phyloP scores from a whole-genome alignment of 192 early-diverging fungal species.

The Coemansia sp. region DNA sequence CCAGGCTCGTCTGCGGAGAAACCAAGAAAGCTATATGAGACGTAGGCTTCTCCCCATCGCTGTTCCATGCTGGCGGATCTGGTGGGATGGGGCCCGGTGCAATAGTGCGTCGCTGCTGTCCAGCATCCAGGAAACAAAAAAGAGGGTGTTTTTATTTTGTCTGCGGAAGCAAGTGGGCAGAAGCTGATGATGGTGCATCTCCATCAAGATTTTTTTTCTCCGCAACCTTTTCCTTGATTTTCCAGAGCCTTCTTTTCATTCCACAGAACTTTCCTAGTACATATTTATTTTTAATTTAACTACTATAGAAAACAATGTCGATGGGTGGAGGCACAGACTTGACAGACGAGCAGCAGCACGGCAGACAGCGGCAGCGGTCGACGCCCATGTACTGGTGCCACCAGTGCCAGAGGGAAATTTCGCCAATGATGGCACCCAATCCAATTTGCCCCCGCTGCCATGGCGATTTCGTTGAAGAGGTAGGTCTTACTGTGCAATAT shows the following conservation, averaged over 20 bases:
- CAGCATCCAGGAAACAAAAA: no score
- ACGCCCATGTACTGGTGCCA: conserved; percentile 62
- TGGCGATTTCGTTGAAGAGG: conserved; percentile 83
- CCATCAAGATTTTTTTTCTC: background rate
- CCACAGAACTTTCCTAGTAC: background rate
- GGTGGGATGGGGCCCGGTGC: background rate
- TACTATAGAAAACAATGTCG: conserved; percentile 15
- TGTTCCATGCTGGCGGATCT: background rate
- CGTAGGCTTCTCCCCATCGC: background rate
- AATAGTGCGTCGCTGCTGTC: no score
- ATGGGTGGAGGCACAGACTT: conserved; percentile 10
- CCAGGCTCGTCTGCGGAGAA: background rate
- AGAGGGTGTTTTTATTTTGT: no score
- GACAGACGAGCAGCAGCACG: conserved; percentile 9
- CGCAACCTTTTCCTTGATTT: background rate
- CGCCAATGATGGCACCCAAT: conserved; percentile 68
- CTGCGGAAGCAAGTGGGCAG: no score
- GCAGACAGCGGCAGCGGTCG: background rate
- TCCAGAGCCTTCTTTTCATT: conserved; percentile 1
- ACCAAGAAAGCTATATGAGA: background rate
- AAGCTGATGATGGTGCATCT: background rate
- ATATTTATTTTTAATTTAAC: conserved; percentile 3
- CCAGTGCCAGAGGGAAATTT: conserved; percentile 61
- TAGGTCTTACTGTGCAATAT: conserved; percentile 26
- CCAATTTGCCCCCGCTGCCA: conserved; percentile 79